phyloP scores from a whole-genome alignment of 495 filamentous ascomycete species.

The Apodospora peruviana region DNA sequence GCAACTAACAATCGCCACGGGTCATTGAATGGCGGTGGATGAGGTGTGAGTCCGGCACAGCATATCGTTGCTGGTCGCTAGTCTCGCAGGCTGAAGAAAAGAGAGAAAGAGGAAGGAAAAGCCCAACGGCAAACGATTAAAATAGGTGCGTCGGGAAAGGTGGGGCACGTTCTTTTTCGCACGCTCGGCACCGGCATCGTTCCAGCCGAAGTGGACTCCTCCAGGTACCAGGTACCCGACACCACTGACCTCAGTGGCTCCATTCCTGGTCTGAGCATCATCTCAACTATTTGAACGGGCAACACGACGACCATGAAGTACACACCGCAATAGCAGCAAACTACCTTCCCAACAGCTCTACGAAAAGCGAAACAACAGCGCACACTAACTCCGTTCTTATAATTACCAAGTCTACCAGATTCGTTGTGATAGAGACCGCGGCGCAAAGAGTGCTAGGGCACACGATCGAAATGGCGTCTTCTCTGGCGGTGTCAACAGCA shows the following conservation, averaged over 20 bases:
- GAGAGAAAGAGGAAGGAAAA: constrained; percentile 8
- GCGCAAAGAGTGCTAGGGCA: no score
- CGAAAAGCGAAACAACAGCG: neutral
- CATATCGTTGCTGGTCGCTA: constrained; percentile 13
- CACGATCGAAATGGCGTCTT: no score
- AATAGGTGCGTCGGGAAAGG: constrained; percentile 7
- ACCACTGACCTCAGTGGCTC: no score
- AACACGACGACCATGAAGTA: neutral
- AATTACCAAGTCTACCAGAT: no score
- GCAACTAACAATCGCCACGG: constrained; percentile 20
- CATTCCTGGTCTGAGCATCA: no score
- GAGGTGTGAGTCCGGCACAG: constrained; percentile 15
- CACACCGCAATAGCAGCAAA: neutral
- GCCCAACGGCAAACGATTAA: constrained; percentile 2
- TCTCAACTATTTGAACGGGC: no score
- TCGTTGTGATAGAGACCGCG: no score
- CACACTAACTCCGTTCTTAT: no score
- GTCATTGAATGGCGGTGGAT: constrained; percentile 13
- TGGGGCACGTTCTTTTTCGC: constrained; percentile 3
- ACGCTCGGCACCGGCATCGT: neutral
- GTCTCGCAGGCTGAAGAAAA: constrained; percentile 10
- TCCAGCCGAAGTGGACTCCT: neutral
- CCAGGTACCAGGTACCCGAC: neutral
- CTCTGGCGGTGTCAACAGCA: no score
- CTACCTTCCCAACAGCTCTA: neutral